Conservation (phyloP, 495 filamentous ascomycete species). For the Cercophora sp. region DNA sequence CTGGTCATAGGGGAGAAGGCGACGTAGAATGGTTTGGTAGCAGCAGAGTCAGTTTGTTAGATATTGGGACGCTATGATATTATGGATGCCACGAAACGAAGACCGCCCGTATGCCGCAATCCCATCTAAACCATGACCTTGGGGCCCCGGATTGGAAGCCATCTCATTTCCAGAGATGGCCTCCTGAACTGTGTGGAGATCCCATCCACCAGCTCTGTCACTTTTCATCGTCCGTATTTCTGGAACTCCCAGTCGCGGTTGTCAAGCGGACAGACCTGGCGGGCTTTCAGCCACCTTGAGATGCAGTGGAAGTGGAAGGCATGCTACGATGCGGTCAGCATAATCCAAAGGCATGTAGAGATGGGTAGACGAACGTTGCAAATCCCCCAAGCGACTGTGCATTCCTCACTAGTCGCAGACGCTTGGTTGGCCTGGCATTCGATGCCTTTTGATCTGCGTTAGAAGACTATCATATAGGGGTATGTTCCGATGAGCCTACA, state of each 20-base stretch:
- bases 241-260: slow-evolving; percentile 99
- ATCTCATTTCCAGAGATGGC: no score
- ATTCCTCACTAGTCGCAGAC: slow-evolving; percentile 94
- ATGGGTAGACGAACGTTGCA: slow-evolving; percentile 67
- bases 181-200: no score
- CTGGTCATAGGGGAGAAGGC: slow-evolving; percentile 42
- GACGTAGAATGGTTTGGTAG: no score
- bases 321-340: slow-evolving; percentile 57
- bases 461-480: not conserved
- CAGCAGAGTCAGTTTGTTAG: no score
- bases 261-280: slow-evolving; percentile 95
- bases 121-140: no score
- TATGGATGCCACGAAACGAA: no score
- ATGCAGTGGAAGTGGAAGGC: slow-evolving; percentile 99
- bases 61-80: no score
- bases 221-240: slow-evolving; percentile 75
- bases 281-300: slow-evolving; percentile 98
- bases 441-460: slow-evolving; percentile 58
- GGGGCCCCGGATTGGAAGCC: no score
- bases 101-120: no score
- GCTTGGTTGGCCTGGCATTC: slow-evolving; percentile 99
- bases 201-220: no score
- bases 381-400: slow-evolving; percentile 98
- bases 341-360: no score
- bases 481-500: slow-evolving; percentile 52